phyloP scores from a whole-genome alignment of 2,329 filamentous ascomycete genomes.

The Penicillium sp. region DNA sequence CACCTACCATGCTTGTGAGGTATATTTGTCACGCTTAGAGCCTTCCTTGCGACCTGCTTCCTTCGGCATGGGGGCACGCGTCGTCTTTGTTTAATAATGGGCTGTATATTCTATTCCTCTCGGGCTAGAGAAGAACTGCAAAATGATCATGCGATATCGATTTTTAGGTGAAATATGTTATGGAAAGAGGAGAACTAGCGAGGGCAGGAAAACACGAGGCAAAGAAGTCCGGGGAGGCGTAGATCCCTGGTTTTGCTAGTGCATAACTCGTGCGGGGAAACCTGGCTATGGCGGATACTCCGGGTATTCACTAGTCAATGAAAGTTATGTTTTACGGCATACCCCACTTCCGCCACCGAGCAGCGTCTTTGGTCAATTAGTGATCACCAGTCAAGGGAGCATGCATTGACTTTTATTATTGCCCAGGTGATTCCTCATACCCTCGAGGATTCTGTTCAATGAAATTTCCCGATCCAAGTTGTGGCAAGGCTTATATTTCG shows the following conservation, averaged over 20 bases:
- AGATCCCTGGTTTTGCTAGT: neutral
- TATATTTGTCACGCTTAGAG: neutral
- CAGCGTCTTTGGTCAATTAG: neutral
- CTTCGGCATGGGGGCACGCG: neutral
- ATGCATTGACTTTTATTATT: neutral
- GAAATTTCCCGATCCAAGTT: neutral
- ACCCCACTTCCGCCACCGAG: neutral
- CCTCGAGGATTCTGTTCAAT: neutral
- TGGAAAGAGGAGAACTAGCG: neutral
- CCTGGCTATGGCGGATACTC: neutral
- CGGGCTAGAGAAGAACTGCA: neutral
- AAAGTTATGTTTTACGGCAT: neutral
- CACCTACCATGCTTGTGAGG: neutral
- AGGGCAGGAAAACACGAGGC: neutral
- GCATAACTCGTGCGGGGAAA: neutral
- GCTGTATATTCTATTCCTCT: neutral
- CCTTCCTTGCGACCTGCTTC: neutral
- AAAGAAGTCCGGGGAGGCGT: neutral
- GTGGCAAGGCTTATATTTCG: neutral
- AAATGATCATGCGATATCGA: neutral
- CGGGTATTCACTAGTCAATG: neutral
- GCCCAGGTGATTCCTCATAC: neutral
- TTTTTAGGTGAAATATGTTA: neutral
- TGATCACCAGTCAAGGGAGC: neutral
- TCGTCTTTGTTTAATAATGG: neutral